Conservation (phyloP, 805 yeast genomes). For the Wickerhamiella kurtzmanii region DNA sequence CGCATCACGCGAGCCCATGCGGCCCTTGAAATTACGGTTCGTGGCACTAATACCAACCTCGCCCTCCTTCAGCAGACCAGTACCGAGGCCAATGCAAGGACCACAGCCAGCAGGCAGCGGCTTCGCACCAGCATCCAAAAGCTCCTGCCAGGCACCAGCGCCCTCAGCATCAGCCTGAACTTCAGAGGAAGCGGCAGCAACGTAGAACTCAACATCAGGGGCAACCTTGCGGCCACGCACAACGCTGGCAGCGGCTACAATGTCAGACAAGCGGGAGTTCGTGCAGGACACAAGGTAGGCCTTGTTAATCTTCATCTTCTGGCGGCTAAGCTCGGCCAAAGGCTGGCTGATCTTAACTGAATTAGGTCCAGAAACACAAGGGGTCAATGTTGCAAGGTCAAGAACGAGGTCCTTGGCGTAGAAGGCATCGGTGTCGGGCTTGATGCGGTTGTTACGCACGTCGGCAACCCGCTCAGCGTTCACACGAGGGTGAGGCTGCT, state of each 20-base stretch:
- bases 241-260: constrained; percentile 86
- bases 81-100: constrained; percentile 95
- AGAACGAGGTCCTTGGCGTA: constrained; percentile 81
- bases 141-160: constrained; percentile 81
- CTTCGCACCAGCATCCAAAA: constrained; percentile 84
- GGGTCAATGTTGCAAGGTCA: constrained; percentile 69
- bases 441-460: constrained; percentile 32
- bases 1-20: constrained; percentile 98
- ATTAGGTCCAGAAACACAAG: constrained; percentile 92
- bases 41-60: constrained; percentile 98
- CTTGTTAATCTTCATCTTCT: constrained; percentile 71
- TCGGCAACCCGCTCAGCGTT: constrained; percentile 44
- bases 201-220: constrained; percentile 83
- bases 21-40: constrained; percentile 95
- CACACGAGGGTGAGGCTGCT: constrained; percentile 74
- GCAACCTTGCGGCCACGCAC: constrained; percentile 74
- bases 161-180: constrained; percentile 89
- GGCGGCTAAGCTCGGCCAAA: constrained; percentile 54
- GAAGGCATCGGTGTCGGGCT: constrained; percentile 62
- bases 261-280: constrained; percentile 83
- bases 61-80: constrained; percentile 86
- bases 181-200: constrained; percentile 91
- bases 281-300: constrained; percentile 98
- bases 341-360: constrained; percentile 85
- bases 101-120: constrained; percentile 99